Conservation (phyloP, 1,284 basidiomycete genomes). For the Apiotrichum gracile region DNA sequence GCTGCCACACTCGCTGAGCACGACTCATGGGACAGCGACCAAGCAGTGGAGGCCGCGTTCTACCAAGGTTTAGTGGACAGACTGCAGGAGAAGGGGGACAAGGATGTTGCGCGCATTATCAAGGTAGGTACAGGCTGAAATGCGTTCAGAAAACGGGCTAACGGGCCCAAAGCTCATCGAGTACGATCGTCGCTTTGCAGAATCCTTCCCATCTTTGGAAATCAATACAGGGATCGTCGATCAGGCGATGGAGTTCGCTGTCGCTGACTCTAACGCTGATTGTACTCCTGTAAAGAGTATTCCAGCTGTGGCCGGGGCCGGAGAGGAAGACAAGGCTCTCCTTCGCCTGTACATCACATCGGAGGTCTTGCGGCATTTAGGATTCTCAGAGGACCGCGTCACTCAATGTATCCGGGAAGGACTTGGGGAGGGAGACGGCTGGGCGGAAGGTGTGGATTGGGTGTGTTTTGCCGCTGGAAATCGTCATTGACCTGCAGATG, state of each 20-base stretch:
- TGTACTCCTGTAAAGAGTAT: neutral
- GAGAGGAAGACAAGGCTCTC: slow-evolving; percentile 62
- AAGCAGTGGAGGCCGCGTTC: slow-evolving; percentile 21
- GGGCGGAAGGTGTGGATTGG: slow-evolving; percentile 92
- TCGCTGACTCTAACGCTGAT: slow-evolving; percentile 46
- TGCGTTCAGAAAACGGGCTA: neutral
- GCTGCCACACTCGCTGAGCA: slow-evolving; percentile 12
- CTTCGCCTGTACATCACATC: slow-evolving; percentile 70
- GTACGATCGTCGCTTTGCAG: slow-evolving; percentile 71
- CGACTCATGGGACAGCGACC: slow-evolving; percentile 36
- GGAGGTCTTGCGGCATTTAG: slow-evolving; percentile 75
- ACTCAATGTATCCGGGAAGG: slow-evolving; percentile 48
- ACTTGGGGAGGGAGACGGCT: slow-evolving; percentile 54
- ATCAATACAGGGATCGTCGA: slow-evolving; percentile 60
- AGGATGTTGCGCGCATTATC: slow-evolving; percentile 67
- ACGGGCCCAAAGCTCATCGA: slow-evolving; percentile 67
- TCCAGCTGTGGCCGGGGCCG: neutral
- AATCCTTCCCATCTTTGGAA: slow-evolving; percentile 60
- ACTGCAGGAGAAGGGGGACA: slow-evolving; percentile 81
- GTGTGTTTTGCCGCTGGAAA: slow-evolving; percentile 50
- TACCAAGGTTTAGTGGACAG: slow-evolving; percentile 60
- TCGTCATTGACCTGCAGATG: slow-evolving; percentile 52
- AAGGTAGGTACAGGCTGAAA: no score
- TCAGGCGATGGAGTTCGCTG: slow-evolving; percentile 51
- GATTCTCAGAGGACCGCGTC: slow-evolving; percentile 61